phyloP scores from a whole-genome alignment of 148 eudicot genomes.

The Rhododendron kiyosumense region DNA sequence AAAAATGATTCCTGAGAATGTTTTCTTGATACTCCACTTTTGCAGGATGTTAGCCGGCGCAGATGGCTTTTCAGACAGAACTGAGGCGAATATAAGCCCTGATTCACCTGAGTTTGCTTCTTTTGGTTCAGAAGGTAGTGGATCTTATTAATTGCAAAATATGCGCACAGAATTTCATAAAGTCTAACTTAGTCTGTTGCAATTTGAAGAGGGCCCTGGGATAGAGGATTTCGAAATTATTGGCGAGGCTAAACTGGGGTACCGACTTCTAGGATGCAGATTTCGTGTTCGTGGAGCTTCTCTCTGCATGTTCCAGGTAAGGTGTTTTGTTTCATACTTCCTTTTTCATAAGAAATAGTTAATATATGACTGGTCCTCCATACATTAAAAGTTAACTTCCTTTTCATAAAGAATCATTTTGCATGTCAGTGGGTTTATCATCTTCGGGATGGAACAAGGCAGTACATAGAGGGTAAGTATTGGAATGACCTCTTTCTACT shows the following conservation, averaged over 20 bases:
- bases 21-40: not conserved
- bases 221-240: constrained; percentile 81
- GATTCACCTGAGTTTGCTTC: constrained; percentile 10
- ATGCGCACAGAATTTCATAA: not conserved
- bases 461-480: constrained; percentile 79
- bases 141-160: not conserved
- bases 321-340: not conserved
- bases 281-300: constrained; percentile 84
- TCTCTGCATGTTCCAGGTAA: constrained; percentile 91
- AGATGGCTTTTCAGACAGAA: constrained; percentile 16
- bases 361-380: not conserved
- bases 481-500: not conserved
- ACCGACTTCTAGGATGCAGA: constrained; percentile 77
- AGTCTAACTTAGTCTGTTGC: constrained; percentile 13
- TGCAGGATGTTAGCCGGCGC: constrained; percentile 21
- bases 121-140: constrained; percentile 34
- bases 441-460: constrained; percentile 92
- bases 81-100: constrained; percentile 14
- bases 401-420: constrained; percentile 11
- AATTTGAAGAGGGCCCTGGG: constrained; percentile 68
- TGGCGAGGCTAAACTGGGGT: constrained; percentile 85
- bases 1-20: not conserved
- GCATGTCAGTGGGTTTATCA: constrained; percentile 84
- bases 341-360: not conserved
- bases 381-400: constrained; percentile 4